Conservation (phyloP, 352 stramenopile genomes). For the Pythium plurisporium region DNA sequence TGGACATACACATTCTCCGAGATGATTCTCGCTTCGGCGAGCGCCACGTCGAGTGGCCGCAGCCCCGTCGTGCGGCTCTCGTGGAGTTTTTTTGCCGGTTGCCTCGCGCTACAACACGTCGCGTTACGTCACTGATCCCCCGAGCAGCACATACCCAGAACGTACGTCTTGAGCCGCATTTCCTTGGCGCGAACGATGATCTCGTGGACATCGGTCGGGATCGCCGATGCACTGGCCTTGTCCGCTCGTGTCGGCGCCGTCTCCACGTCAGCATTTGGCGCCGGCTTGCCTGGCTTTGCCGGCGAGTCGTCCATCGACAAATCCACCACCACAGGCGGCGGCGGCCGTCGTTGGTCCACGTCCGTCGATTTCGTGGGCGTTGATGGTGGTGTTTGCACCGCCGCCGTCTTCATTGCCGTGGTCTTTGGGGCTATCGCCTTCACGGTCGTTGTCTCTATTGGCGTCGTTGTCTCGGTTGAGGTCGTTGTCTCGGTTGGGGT, state of each 20-base stretch:
- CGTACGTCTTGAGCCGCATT: constrained; percentile 6
- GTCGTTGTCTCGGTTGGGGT: no score
- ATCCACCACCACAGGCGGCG: no score
- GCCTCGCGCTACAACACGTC: constrained; percentile 17
- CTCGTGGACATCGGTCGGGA: constrained; percentile 18
- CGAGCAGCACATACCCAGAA: neutral
- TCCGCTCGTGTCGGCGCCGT: neutral
- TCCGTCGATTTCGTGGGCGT: no score
- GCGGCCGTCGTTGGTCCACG: no score
- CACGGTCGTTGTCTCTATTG: no score
- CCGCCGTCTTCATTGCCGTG: no score
- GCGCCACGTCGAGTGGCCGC: constrained; percentile 60
- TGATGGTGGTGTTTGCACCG: neutral
- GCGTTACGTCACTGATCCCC: no score
- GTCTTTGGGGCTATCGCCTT: no score
- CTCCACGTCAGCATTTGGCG: no score
- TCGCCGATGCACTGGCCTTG: neutral
- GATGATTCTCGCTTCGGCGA: constrained; percentile 72
- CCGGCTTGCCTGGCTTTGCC: neutral
- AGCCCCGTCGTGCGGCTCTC: constrained; percentile 61
- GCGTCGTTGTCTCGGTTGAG: no score
- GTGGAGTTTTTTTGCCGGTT: constrained; percentile 38
- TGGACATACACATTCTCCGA: constrained; percentile 72
- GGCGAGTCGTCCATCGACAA: no score
- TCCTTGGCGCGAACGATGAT: constrained; percentile 20